phyloP scores from a whole-genome alignment of 108 stramenopile genomes.

The Conticribra weissflogii region DNA sequence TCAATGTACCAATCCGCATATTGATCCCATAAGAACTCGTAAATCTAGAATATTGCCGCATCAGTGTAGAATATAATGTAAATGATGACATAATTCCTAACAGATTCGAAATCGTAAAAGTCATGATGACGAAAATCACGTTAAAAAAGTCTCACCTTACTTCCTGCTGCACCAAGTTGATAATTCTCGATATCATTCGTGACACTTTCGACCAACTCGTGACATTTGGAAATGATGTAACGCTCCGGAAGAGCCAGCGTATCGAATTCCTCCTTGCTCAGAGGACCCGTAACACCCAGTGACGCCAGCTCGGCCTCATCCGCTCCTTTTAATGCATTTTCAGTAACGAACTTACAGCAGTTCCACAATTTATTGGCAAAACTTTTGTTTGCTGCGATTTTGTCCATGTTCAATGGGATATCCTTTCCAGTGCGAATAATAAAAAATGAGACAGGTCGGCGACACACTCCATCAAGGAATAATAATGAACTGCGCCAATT shows the following conservation, averaged over 20 bases:
- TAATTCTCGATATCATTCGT: conserved; percentile 89
- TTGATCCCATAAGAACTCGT: conserved; percentile 97
- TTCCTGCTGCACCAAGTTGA: conserved; percentile 87
- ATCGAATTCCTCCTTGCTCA: conserved; percentile 80
- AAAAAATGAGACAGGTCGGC: too few species aligned
- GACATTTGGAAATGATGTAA: conserved; percentile 92
- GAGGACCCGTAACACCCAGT: conserved; percentile 78
- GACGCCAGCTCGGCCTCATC: conserved; percentile 55
- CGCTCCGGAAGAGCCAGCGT: conserved; percentile 76
- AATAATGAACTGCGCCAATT: too few species aligned
- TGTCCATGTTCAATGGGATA: conserved; percentile 92
- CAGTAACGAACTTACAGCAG: conserved; percentile 90
- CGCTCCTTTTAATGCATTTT: conserved; percentile 83
- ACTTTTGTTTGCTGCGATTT: conserved; percentile 84
- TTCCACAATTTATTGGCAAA: conserved; percentile 99
- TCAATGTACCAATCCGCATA: conserved; percentile 98
- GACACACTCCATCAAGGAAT: too few species aligned
- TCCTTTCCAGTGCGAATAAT: conserved; percentile 40
- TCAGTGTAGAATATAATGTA: conserved; percentile 7
- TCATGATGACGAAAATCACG: too few species aligned
- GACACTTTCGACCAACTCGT: conserved; percentile 81
- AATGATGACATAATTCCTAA: background rate
- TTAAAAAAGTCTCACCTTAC: conserved; percentile 73
- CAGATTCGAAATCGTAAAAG: too few species aligned
- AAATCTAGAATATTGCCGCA: conserved; percentile 33